Percentiles rank a stretch among this genome's conserved stretches.
phyloP scores from a whole-genome alignment of 371 early-diverging fungal species.

The Mucor sp. region DNA sequence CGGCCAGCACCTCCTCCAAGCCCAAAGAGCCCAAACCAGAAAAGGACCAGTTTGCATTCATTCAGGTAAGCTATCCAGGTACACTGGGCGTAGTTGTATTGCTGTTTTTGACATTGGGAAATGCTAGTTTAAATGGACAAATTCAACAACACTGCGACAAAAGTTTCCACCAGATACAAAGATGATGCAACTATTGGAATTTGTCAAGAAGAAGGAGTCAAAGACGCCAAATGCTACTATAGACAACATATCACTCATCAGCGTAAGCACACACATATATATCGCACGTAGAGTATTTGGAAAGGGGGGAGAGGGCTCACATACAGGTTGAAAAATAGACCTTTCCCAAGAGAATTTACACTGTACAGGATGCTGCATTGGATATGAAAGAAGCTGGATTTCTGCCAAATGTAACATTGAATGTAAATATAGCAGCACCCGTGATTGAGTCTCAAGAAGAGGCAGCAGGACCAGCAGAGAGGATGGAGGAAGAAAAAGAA shows the following conservation, averaged over 20 bases:
- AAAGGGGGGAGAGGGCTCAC: too few relatives aligned
- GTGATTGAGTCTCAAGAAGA: not conserved
- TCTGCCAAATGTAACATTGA: slow-evolving; percentile 37
- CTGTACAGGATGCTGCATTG: slow-evolving; percentile 11
- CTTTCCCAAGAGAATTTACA: slow-evolving; percentile 21
- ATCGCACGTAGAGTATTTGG: not conserved
- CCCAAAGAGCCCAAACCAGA: not conserved
- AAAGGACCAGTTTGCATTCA: slow-evolving; percentile 10
- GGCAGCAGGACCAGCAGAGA: not conserved
- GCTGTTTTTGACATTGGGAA: not conserved
- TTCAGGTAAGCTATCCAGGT: slow-evolving; percentile 19
- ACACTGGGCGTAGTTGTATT: not conserved
- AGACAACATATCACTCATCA: slow-evolving; percentile 1
- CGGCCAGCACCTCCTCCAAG: not conserved
- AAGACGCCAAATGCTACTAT: not conserved
- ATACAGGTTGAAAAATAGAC: slow-evolving; percentile 1
- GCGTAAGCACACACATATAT: not conserved
- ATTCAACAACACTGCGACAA: slow-evolving; percentile 31
- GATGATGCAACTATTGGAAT: slow-evolving; percentile 12
- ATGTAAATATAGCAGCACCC: not conserved
- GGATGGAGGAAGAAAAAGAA: not conserved
- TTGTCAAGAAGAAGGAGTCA: slow-evolving; percentile 10
- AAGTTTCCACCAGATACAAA: slow-evolving; percentile 17
- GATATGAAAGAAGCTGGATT: slow-evolving; percentile 36
- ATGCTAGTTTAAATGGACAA: slow-evolving; percentile 31